phyloP scores from a whole-genome alignment of 2,329 filamentous ascomycete genomes.

The Fusarium keratoplasticum region DNA sequence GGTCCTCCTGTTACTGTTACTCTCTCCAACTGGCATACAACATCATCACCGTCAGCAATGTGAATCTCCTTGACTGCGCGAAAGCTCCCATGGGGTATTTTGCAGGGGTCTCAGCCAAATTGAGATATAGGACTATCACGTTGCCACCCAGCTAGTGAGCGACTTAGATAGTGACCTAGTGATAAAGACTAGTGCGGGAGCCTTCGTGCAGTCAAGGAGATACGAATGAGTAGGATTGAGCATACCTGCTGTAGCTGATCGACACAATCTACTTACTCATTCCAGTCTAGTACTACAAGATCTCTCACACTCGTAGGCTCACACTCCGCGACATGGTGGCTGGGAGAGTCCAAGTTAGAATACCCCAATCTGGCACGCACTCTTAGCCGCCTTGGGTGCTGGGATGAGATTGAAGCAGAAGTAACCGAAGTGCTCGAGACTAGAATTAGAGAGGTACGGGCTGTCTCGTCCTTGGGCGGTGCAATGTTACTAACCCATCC shows the following conservation, averaged over 20 bases:
- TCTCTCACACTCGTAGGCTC: background rate
- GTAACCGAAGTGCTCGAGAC: too few relatives aligned
- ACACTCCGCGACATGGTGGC: background rate
- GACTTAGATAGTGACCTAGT: background rate
- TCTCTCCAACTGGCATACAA: too few relatives aligned
- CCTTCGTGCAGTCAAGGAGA: background rate
- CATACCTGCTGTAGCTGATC: background rate
- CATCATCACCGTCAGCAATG: too few relatives aligned
- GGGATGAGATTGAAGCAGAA: too few relatives aligned
- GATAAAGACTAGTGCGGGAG: background rate
- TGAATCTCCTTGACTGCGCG: background rate
- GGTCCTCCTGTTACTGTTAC: too few relatives aligned
- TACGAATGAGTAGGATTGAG: background rate
- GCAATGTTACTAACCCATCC: too few relatives aligned
- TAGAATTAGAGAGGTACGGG: too few relatives aligned
- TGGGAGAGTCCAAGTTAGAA: background rate
- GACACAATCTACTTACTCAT: background rate
- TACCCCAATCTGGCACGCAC: too few relatives aligned
- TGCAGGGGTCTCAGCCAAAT: background rate
- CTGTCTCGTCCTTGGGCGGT: too few relatives aligned
- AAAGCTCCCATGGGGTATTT: background rate
- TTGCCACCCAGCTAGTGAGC: background rate
- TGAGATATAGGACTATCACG: background rate
- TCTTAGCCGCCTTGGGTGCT: too few relatives aligned
- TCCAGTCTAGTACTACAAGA: background rate